Evolutionary conservation across 2,329 filamentous ascomycete species (phyloP).

Genomic region (Botryotinia narcissicola): DNA sequence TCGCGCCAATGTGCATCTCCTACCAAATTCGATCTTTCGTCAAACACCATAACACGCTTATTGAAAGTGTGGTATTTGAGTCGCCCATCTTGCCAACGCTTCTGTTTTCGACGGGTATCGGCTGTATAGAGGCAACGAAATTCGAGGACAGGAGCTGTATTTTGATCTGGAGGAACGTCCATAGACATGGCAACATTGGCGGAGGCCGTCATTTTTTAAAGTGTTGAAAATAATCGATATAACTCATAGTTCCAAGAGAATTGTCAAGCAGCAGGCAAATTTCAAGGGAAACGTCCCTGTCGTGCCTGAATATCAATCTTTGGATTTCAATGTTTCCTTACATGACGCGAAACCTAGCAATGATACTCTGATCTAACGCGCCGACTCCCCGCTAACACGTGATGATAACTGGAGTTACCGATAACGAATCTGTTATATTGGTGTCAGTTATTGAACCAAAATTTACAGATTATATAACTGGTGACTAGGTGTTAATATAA

Average conservation of each 20-base stretch:
- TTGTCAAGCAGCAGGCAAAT: not conserved
- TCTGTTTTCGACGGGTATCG: conserved; percentile 81
- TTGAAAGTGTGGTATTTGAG: conserved; percentile 91
- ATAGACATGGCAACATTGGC: conserved; percentile 25
- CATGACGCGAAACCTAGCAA: conserved; percentile 6
- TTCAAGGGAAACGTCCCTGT: not conserved
- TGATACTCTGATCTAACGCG: not conserved
- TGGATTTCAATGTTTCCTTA: not conserved
- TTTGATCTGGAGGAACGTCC: conserved; percentile 34
- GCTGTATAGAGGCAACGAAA: conserved; percentile 85
- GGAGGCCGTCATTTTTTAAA: conserved; percentile 21
- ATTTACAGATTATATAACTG: not conserved
- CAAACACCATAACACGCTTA: conserved; percentile 85
- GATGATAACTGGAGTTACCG: not conserved
- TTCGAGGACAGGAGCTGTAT: conserved; percentile 75
- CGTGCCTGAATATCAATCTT: not conserved
- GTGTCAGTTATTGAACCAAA: not conserved
- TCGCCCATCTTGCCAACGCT: conserved; percentile 90
- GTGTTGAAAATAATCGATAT: conserved; percentile 2
- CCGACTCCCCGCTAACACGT: conserved; percentile 13
- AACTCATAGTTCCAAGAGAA: conserved; percentile 18
- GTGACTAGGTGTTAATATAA: not conserved
- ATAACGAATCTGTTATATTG: not conserved
- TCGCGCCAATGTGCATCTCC: conserved; percentile 82
- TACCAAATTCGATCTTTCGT: conserved; percentile 74